Percentiles rank a stretch among this genome's conserved stretches.
Conservation (phyloP, 1,139 yeast genomes). For the Entelexis sorbosivorans region DNA sequence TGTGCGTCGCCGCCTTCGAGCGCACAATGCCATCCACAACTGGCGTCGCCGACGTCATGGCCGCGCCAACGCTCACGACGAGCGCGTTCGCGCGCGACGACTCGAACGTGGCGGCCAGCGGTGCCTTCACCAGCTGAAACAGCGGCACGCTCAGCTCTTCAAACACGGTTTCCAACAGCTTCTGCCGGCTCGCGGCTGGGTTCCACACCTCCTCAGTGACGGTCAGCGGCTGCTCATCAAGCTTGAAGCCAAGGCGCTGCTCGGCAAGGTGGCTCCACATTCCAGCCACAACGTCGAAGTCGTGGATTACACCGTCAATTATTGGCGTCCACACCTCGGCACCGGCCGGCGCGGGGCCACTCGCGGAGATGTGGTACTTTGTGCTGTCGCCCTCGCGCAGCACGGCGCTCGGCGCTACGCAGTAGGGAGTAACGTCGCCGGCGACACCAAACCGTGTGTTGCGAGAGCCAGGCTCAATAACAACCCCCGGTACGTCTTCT, state of each 20-base stretch:
- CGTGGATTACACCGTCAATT: slow-evolving; percentile 35
- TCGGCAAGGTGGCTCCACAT: slow-evolving; percentile 33
- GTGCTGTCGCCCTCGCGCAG: slow-evolving; percentile 25
- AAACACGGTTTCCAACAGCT: slow-evolving; percentile 61
- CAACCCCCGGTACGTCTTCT: slow-evolving; percentile 61
- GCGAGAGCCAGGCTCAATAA: slow-evolving; percentile 81
- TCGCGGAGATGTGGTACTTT: slow-evolving; percentile 30
- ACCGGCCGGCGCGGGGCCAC: slow-evolving; percentile 29
- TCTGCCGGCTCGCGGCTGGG: slow-evolving; percentile 54
- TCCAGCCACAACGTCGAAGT: slow-evolving; percentile 37
- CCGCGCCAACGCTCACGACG: slow-evolving; percentile 31
- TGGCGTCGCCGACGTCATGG: slow-evolving; percentile 63
- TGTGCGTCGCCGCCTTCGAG: slow-evolving; percentile 29
- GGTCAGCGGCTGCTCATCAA: slow-evolving; percentile 64
- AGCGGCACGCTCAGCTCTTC: slow-evolving; percentile 77
- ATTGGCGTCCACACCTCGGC: slow-evolving; percentile 34
- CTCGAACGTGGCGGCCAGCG: slow-evolving; percentile 66
- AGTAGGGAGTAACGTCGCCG: slow-evolving; percentile 80
- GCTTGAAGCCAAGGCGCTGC: slow-evolving; percentile 41
- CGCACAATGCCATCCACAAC: slow-evolving; percentile 66
- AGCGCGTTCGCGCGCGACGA: slow-evolving; percentile 32
- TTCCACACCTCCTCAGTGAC: slow-evolving; percentile 85
- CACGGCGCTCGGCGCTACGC: slow-evolving; percentile 55
- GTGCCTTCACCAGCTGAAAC: slow-evolving; percentile 68
- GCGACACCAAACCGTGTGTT: slow-evolving; percentile 83